Evolutionary conservation across 306 rosid genomes (phyloP).

Genomic region (Herpetospermum pedunculosum): DNA sequence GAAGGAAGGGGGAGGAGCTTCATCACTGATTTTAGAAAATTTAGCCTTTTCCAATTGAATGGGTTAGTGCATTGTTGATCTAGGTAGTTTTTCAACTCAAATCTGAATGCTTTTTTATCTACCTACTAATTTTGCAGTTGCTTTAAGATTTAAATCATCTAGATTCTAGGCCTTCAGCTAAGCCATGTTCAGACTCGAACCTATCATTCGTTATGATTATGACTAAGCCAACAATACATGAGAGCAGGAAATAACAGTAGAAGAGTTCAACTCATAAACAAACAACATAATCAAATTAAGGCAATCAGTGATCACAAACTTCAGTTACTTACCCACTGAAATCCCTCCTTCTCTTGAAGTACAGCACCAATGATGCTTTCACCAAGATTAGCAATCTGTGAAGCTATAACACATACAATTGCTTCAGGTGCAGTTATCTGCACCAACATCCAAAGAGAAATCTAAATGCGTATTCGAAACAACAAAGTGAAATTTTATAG

Average conservation of each 20-base stretch:
- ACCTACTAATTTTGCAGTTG: not conserved
- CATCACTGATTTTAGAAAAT: not conserved
- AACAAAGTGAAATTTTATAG: not conserved
- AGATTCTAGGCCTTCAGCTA: not conserved
- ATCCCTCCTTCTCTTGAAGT: slow-evolving; percentile 92
- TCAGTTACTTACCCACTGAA: slow-evolving; percentile 57
- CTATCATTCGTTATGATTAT: not conserved
- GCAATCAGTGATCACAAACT: not conserved
- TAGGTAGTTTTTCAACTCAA: not conserved
- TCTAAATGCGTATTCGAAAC: not conserved
- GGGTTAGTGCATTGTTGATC: not conserved
- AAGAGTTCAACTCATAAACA: not conserved
- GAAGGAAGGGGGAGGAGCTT: not conserved
- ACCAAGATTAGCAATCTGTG: slow-evolving; percentile 92
- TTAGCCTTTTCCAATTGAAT: not conserved
- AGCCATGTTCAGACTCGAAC: not conserved
- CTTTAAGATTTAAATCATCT: not conserved
- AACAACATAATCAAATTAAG: not conserved
- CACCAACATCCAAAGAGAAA: slow-evolving; percentile 14
- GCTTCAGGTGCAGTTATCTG: slow-evolving; percentile 61
- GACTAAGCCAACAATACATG: not conserved
- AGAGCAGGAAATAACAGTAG: not conserved
- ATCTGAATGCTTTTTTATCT: not conserved
- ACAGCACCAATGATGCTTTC: slow-evolving; percentile 95
- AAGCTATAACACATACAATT: slow-evolving; percentile 67